A percentile compares a stretch with the other conserved stretches of the same genome.
These are phyloP conservation scores for Juglanconis oblonga DNA, from an alignment of 2,329 filamentous ascomycete species.

Conservation along the genomic window DNA sequence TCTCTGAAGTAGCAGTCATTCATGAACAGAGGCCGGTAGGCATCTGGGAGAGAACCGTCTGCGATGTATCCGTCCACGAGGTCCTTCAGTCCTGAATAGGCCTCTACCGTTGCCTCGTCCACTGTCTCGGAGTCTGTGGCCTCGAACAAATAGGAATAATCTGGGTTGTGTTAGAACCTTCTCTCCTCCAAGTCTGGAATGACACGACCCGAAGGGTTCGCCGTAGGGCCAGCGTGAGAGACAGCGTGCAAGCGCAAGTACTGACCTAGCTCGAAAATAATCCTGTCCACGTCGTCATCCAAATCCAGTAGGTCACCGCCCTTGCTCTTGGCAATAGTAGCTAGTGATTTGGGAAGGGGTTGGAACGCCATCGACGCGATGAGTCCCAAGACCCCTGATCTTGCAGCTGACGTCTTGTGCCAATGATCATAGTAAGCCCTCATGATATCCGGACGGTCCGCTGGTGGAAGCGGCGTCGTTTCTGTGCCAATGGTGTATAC, in stretches of 20 bases:
- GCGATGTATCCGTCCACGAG: slow-evolving; percentile 30
- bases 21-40: slow-evolving; percentile 40
- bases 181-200: not conserved
- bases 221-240: not conserved
- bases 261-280: slow-evolving; percentile 37
- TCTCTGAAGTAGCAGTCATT: slow-evolving; percentile 41
- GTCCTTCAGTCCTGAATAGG: slow-evolving; percentile 31
- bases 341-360: slow-evolving; percentile 33
- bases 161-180: slow-evolving; percentile 12
- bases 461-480: slow-evolving; percentile 22
- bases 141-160: slow-evolving; percentile 36
- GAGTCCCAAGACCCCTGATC: slow-evolving; percentile 14
- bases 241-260: not conserved
- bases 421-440: slow-evolving; percentile 22
- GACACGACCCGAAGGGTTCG: not conserved
- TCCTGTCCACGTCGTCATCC: slow-evolving; percentile 35
- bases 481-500: slow-evolving; percentile 25
- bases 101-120: slow-evolving; percentile 33
- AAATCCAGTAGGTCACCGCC: slow-evolving; percentile 38
- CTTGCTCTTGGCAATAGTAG: slow-evolving; percentile 27
- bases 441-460: slow-evolving; percentile 13
- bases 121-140: slow-evolving; percentile 27
- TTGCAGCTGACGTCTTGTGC: slow-evolving; percentile 14
- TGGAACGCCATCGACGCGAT: slow-evolving; percentile 25
- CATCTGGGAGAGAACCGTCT: slow-evolving; percentile 31